A percentile compares a stretch with the other conserved stretches of the same genome.
Conservation (phyloP, 1,284 basidiomycete species). For the Ceratobasidium sp. region DNA sequence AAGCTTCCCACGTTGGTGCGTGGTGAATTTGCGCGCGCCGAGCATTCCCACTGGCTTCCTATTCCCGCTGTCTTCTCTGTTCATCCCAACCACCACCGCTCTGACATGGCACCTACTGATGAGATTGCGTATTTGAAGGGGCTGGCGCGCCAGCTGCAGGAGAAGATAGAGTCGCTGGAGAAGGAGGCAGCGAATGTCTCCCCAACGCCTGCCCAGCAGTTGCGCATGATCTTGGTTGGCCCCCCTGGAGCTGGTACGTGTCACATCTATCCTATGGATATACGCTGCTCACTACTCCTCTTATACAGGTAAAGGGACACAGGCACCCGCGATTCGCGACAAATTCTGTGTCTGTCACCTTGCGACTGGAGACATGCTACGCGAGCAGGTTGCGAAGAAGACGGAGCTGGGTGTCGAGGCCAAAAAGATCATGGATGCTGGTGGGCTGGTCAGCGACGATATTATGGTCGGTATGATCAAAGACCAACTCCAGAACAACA, state of each 20-base stretch:
- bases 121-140: constrained; percentile 92
- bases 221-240: constrained; percentile 92
- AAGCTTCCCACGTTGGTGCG: constrained; percentile 38
- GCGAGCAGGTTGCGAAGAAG: constrained; percentile 90
- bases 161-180: constrained; percentile 81
- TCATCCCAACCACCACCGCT: constrained; percentile 7
- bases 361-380: constrained; percentile 98
- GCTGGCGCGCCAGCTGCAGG: constrained; percentile 83
- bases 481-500: constrained; percentile 94
- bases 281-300: constrained; percentile 3
- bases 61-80: constrained; percentile 19
- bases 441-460: constrained; percentile 93
- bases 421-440: constrained; percentile 98
- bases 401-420: constrained; percentile 90
- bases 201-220: constrained; percentile 72
- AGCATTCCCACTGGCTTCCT: constrained; percentile 28
- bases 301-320: constrained; percentile 90
- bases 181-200: constrained; percentile 57
- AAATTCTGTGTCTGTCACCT: constrained; percentile 97
- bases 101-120: constrained; percentile 67
- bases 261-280: not conserved
- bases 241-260: constrained; percentile 93
- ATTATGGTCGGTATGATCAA: constrained; percentile 99
- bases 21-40: constrained; percentile 31
- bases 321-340: constrained; percentile 92